Evolutionary conservation across 2,329 filamentous ascomycete genomes (phyloP), one percentile per base, ranked within the genome.

Genomic region (Ophiostoma triangulosporum): DNA sequence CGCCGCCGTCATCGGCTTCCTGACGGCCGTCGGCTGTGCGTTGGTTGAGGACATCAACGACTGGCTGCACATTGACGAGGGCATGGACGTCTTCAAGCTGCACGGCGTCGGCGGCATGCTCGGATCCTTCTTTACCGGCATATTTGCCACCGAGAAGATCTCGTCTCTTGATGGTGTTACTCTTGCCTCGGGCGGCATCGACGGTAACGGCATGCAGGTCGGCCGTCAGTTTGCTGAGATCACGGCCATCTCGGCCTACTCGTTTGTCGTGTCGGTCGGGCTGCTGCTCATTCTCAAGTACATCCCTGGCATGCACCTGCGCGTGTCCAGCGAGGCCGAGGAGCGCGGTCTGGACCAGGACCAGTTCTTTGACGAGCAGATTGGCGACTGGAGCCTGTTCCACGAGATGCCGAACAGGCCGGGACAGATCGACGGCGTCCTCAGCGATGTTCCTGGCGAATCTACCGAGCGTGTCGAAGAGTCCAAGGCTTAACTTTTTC

Each of bases 81-180:
- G 86, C 6, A 86, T 95, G 69, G 88, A 95, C 72, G 83, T 95
- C 63, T 93, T 95, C 69, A 88, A 88, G 60, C 87, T 93, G 69
- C 88, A 95, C 77, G 88, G 80, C 63, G 72, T 94, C 58, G 88
- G 88, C 49, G 88, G 88, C 60, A 87, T 93, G 59, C 75, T 84
- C 55, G 88, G 88, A 50, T 86, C 94, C 62, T 68, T 89, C 56
- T 74, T 87, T 68, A 91, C 88, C 54, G 86, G 83, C 58, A 70
- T 91, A 58, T 88, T 91, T 64, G 86, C 79, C 60, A 81, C 84
- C 75, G 76, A 83, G 63, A 83, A 85, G 68, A 85, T 48, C 2
- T 48, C 46, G 8, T 48, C 46, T 62, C 78, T 95, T 15, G 88
- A 94, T 63, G 85, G 86, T 58, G 69, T 70, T 56, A 78, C 76